These are phyloP conservation scores for Ailanthus altissimus DNA, from an alignment of 345 rosid genomes.

Conservation along the genomic window DNA sequence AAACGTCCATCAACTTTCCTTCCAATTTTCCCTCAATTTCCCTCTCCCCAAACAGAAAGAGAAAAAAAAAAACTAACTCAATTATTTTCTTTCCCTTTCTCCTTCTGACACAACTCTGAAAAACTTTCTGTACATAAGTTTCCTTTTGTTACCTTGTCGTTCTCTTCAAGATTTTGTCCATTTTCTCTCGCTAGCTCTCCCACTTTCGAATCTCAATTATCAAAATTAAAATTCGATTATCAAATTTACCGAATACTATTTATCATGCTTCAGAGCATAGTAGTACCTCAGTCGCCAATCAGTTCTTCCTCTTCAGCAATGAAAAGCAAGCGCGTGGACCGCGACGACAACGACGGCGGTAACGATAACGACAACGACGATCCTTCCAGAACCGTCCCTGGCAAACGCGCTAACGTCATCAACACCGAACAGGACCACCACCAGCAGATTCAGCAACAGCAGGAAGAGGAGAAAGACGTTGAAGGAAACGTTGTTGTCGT, in stretches of 20 bases:
- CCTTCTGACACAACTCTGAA: conserved; percentile 38
- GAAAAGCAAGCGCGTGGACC: conserved; percentile 59
- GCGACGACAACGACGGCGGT: conserved; percentile 28
- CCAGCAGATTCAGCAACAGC: neutral
- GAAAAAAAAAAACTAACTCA: neutral
- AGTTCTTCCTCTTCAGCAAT: conserved; percentile 41
- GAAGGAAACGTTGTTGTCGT: conserved; percentile 11
- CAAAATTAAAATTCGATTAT: neutral
- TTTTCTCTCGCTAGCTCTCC: conserved; percentile 36
- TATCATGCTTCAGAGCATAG: conserved; percentile 66
- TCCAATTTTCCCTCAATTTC: conserved; percentile 31
- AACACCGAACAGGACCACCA: conserved; percentile 10
- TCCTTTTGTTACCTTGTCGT: conserved; percentile 27
- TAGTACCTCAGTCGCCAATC: conserved; percentile 48
- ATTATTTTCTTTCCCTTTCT: neutral
- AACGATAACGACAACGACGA: conserved; percentile 33
- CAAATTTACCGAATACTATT: neutral
- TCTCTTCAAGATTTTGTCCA: conserved; percentile 40
- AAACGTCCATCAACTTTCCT: conserved; percentile 26
- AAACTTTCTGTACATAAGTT: conserved; percentile 11
- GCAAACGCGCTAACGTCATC: conserved; percentile 48
- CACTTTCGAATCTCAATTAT: conserved; percentile 41
- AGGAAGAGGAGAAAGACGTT: conserved; percentile 19
- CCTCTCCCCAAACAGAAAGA: conserved; percentile 25
- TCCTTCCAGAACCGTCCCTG: conserved; percentile 25